Evolutionary conservation across 1,284 basidiomycete species (phyloP).

Genomic region (Fomitopsis pinicola): DNA sequence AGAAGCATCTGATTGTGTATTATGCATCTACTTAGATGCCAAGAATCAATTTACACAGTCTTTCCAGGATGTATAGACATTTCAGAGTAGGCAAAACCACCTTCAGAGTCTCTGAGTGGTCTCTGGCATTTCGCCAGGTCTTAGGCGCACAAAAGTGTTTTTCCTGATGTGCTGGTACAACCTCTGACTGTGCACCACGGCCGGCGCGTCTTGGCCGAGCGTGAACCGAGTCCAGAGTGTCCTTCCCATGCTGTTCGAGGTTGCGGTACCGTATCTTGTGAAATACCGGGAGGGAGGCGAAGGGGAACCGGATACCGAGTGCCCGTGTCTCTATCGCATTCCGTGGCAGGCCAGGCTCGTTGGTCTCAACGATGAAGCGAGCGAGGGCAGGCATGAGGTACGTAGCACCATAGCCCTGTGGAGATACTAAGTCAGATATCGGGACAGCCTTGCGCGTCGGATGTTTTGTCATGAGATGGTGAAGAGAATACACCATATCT

Average conservation of each 20-base stretch:
- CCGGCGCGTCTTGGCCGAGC: background rate
- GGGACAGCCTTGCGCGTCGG: background rate
- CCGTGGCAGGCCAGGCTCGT: background rate
- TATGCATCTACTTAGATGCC: too few species aligned
- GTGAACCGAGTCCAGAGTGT: constrained; percentile 6
- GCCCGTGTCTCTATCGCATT: background rate
- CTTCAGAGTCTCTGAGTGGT: too few species aligned
- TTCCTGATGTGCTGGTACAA: too few species aligned
- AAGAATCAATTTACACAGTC: too few species aligned
- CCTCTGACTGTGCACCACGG: too few species aligned
- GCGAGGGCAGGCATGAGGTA: constrained; percentile 23
- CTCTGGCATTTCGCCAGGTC: too few species aligned
- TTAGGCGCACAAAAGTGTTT: too few species aligned
- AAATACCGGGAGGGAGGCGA: constrained; percentile 5
- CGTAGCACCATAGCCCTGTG: constrained; percentile 11
- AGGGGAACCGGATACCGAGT: background rate
- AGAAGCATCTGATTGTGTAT: too few species aligned
- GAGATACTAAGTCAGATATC: background rate
- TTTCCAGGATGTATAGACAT: too few species aligned
- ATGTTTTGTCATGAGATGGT: background rate
- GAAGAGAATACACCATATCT: background rate
- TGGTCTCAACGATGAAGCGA: constrained; percentile 14
- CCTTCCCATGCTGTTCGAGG: background rate
- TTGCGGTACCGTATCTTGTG: constrained; percentile 11
- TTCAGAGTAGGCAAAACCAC: too few species aligned